phyloP scores from a whole-genome alignment of 129 eudicot species.

The Chrysanthemum seticuspe region DNA sequence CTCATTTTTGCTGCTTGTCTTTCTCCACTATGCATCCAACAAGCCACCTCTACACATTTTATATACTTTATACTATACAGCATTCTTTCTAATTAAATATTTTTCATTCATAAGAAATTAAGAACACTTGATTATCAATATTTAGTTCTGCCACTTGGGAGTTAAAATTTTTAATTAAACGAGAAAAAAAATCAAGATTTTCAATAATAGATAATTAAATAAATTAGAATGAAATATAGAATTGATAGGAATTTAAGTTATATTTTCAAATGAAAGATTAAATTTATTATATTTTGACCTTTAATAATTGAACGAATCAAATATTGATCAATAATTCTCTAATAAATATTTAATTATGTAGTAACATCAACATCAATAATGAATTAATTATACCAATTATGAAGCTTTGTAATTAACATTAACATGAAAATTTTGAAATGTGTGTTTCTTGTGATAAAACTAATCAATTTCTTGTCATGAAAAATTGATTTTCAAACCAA shows the following conservation, averaged over 20 bases:
- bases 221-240: too few species aligned
- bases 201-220: too few species aligned
- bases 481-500: background rate
- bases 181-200: background rate
- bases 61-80: background rate
- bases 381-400: background rate
- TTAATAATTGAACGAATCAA: too few species aligned
- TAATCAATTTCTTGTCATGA: background rate
- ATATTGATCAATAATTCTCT: too few species aligned
- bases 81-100: background rate
- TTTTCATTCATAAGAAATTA: background rate
- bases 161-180: background rate
- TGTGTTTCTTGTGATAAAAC: background rate
- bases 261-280: background rate
- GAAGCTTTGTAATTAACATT: background rate
- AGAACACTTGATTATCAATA: background rate
- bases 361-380: background rate
- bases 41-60: slow-evolving; percentile 75
- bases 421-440: background rate
- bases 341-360: background rate
- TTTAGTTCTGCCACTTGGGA: background rate
- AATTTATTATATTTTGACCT: too few species aligned
- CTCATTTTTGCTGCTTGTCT: slow-evolving; percentile 99
- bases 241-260: background rate
- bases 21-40: slow-evolving; percentile 99